Evolutionary conservation across 1,139 yeast species (phyloP), one percentile per base, ranked within the genome.

Genomic region (Saccharomyces hybrid): DNA sequence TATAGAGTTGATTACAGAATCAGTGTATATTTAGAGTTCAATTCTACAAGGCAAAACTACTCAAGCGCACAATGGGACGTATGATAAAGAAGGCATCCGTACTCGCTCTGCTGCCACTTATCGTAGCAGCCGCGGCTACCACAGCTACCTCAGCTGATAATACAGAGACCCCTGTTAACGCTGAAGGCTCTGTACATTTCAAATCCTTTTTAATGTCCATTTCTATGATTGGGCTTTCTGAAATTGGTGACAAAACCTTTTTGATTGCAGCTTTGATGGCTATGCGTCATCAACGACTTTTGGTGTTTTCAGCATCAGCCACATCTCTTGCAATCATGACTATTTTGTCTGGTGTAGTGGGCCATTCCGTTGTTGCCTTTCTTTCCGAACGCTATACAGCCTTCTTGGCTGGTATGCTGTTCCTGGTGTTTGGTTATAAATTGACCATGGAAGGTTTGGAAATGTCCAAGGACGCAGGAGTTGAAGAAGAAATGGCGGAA

Each of bases 221-320:
- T 16, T 82, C 90, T 3, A 93, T 93, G 99, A 93, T 93, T 67
- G 75, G 88, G 47, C 88, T 90, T 29, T 88, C 96, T 28, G 99
- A 93, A 71, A 84, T 95, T 58, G 99, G 99, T 55, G 99, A 93
- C 72, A 95, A 93, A 74, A 93, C 99, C 0, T 93, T 93, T 68
- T 78, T 93, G 62, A 90, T 95, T 63, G 97, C 99, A 29, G 98
- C 98, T 2, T 78, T 93, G 61, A 90, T 93, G 97, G 97, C 99
- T 38, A 93, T 95, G 99, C 86, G 88, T 68, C 86, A 90, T 72
- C 81, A 91, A 25, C 78, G 96, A 66, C 65, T 81, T 63, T 78
- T 89, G 49, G 99, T 93, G 16, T 91, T 93, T 67, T 77, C 90
- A 9, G 84, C 97, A 3, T 95, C 97, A 1, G 88, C 89, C 60